Conservation (phyloP, 1,284 basidiomycete species). For the Cystodermella granulosa region DNA sequence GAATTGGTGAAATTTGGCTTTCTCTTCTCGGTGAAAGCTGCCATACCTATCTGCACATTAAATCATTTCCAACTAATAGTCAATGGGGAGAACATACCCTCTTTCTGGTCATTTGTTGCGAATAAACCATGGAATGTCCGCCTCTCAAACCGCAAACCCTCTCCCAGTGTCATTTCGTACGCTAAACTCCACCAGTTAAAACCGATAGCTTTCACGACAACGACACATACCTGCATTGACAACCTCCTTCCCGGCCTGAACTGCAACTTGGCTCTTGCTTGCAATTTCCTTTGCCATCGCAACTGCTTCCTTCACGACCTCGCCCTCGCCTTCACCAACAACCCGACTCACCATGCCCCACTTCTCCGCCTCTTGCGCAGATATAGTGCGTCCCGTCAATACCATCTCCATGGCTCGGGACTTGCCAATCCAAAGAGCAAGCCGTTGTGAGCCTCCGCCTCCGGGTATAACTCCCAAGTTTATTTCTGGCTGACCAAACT, state of each 20-base stretch:
- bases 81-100: constrained; percentile 54
- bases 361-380: constrained; percentile 76
- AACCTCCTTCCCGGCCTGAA: constrained; percentile 91
- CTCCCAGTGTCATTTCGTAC: constrained; percentile 74
- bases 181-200: constrained; percentile 49
- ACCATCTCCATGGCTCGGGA: constrained; percentile 94
- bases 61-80: constrained; percentile 4
- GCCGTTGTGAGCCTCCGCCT: constrained; percentile 78
- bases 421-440: constrained; percentile 86
- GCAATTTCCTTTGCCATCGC: constrained; percentile 79
- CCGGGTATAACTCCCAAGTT: constrained; percentile 96
- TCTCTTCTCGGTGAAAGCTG: constrained; percentile 96
- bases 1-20: constrained; percentile 76
- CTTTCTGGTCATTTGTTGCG: constrained; percentile 95
- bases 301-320: constrained; percentile 86
- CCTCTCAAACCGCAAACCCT: constrained; percentile 86
- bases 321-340: constrained; percentile 69
- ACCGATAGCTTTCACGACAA: too few relatives aligned
- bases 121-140: constrained; percentile 91
- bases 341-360: constrained; percentile 85
- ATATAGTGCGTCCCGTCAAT: constrained; percentile 79
- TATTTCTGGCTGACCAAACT: constrained; percentile 96
- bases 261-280: constrained; percentile 78
- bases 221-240: constrained; percentile 76
- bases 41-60: constrained; percentile 63